Percentiles rank a stretch among this genome's conserved stretches.
phyloP scores from a whole-genome alignment of 2,329 filamentous ascomycete species.

The Beauveria brongniartii region DNA sequence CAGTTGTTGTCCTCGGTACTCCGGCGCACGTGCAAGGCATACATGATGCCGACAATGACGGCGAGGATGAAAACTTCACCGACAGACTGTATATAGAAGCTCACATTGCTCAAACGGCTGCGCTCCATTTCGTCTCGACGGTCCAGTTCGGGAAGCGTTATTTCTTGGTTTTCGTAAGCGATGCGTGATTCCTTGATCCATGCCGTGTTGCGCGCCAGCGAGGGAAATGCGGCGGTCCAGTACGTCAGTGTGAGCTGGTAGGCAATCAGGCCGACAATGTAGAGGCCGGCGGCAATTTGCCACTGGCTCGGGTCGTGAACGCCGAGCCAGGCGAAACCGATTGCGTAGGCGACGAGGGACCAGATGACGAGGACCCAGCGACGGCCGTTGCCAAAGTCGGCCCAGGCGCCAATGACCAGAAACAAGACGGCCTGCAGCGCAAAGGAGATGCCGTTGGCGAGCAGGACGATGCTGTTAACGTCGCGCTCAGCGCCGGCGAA shows the following conservation, averaged over 20 bases:
- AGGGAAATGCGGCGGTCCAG: constrained; percentile 53
- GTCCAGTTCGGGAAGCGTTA: constrained; percentile 53
- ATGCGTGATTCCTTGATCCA: constrained; percentile 25
- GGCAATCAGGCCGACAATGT: constrained; percentile 58
- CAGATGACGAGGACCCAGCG: constrained; percentile 55
- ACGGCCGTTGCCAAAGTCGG: constrained; percentile 58
- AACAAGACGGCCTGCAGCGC: constrained; percentile 55
- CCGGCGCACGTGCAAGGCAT: constrained; percentile 50
- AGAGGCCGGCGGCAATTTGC: constrained; percentile 52
- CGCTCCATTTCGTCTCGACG: constrained; percentile 53
- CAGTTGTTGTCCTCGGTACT: constrained; percentile 55
- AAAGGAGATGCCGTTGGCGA: constrained; percentile 60
- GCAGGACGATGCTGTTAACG: constrained; percentile 58
- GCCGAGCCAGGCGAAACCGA: constrained; percentile 60
- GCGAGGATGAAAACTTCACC: constrained; percentile 55
- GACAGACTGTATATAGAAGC: constrained; percentile 56
- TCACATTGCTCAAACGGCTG: constrained; percentile 54
- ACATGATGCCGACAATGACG: constrained; percentile 57
- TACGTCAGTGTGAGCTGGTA: constrained; percentile 62
- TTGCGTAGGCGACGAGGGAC: constrained; percentile 51
- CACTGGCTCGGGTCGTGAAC: constrained; percentile 53
- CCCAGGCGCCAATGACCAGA: constrained; percentile 42
- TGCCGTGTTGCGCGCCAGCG: constrained; percentile 29
- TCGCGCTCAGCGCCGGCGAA: constrained; percentile 50
- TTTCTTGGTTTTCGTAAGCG: constrained; percentile 32